Evolutionary conservation across 306 rosid species (phyloP), one percentile per base, ranked within the genome.

Genomic region (Fragaria iinumae): DNA sequence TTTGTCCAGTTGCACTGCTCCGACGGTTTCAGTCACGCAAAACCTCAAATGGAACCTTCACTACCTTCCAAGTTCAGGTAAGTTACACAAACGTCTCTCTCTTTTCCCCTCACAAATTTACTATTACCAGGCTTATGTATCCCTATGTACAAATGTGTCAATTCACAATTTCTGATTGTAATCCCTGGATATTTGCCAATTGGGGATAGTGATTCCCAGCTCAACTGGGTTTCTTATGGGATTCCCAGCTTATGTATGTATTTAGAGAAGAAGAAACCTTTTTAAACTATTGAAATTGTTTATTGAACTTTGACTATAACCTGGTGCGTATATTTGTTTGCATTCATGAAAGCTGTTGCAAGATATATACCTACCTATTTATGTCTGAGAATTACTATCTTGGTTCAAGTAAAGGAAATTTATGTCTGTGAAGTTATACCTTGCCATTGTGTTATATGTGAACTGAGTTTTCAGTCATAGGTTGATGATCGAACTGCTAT

Each of bases 1-100:
- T 10, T 20, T 36, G 49, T 39, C 65, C 65, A 9, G 47, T 66
- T 39, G 49, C 27, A n/a, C 71, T 20, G 52, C 4, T 13, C 8
- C 50, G 76, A 53, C 21, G 36, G 49, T 72, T 71, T 53, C 47
- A 32, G 48, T 32, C 65, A 6, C 20, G 48, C 76, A 53, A 53
- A 34, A 36, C 52, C n/a, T 60, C 76, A 72, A n/a, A 10, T 14
- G 8, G 36, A 9, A 8, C 17, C 34, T 34, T 57, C 62, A 5
- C 23, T 0, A 4, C 38, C 45, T 32, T 71, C 29, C 49, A 2
- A 34, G 5, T 14, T 21, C 52, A 72, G 65, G 49, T 55, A 25
- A 32, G 34, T 34, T 52, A 34, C 47, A 49, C 7, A 49, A 49
- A 49, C 55, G 8, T 49, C 55, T 49, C 75, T 71, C 23, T 48